Evolutionary conservation across 75 land plant species (phyloP), one percentile per base, ranked within the genome.

Genomic region (Sequoia sempervirens): DNA sequence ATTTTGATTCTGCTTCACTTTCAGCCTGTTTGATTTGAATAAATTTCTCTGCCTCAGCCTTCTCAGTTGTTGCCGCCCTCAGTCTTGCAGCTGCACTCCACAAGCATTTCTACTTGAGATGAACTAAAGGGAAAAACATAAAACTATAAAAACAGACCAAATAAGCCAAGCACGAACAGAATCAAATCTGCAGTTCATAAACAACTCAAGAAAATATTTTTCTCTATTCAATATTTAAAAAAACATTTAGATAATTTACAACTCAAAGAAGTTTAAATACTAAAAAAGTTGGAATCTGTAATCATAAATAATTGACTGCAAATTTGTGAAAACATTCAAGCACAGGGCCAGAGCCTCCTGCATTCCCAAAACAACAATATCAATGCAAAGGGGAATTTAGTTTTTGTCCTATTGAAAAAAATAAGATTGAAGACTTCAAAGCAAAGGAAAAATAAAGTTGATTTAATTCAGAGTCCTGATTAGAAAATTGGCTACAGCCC

Each of bases 1-100:
- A 89, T 78, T 89, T 89, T 34, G 90, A 52, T 66, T 89, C 90
- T 9, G 90, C 90, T 4, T 89, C 90, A 13, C 87, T 84, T 81
- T 89, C 90, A 12, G 87, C 87, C 72, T 90, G 74, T 54, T 88
- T 89, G 78, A 88, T 84, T 85, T 89, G 87, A 36, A 88, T 40
- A 23, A 80, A 82, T 75, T 89, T 89, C 89, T 89, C 90, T 23
- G 83, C 90, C 53, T 89, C 90, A 45, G 88, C 90, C 80, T 87
- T 89, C 78, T 89, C 90, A 2, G 61, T n/a, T 41, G 84, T 72
- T 58, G 84, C 84, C 2, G 64, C 50, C 28, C 84, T 45, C 75
- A 83, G 34, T 83, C 84, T 69, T 26, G 79, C 80, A 18, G 79
- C 84, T 83, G 83, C 43, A 64, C 10, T 75, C 36, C 73, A 70